Conservation (phyloP, 768 basidiomycete genomes). For the Russula griseocarnosa region DNA sequence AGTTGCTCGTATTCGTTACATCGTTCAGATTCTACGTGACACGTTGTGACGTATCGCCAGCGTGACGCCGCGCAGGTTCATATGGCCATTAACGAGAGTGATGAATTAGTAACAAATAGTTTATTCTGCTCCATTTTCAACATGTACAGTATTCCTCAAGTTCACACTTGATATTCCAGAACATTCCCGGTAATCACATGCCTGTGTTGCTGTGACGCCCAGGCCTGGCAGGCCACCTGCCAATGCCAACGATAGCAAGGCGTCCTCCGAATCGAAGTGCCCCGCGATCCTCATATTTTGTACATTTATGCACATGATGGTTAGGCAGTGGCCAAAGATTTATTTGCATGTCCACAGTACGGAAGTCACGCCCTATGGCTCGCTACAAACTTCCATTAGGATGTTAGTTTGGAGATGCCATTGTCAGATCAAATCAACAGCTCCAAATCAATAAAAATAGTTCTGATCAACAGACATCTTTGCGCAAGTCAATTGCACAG, state of each 20-base stretch:
- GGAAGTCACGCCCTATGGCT: background rate
- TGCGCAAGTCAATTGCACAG: constrained; percentile 13
- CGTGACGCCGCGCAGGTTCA: background rate
- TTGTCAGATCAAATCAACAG: background rate
- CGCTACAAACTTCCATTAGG: background rate
- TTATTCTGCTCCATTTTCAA: background rate
- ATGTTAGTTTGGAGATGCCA: background rate
- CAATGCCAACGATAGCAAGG: background rate
- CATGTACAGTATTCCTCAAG: background rate
- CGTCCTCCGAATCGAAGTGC: background rate
- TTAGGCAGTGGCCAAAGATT: background rate
- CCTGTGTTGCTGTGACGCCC: background rate
- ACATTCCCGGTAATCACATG: background rate
- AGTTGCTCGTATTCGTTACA: background rate
- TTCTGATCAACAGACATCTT: constrained; percentile 7
- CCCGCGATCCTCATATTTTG: background rate
- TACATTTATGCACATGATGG: background rate
- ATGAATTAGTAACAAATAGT: background rate
- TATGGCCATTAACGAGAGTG: no score
- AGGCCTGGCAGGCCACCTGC: background rate
- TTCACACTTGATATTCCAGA: background rate
- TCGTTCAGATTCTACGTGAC: constrained; percentile 1
- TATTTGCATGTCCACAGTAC: background rate
- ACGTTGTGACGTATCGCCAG: background rate
- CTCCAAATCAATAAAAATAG: background rate